These are phyloP conservation scores for Naganishia vaughanmartiniae DNA, from an alignment of 768 basidiomycete genomes.

Conservation along the genomic window DNA sequence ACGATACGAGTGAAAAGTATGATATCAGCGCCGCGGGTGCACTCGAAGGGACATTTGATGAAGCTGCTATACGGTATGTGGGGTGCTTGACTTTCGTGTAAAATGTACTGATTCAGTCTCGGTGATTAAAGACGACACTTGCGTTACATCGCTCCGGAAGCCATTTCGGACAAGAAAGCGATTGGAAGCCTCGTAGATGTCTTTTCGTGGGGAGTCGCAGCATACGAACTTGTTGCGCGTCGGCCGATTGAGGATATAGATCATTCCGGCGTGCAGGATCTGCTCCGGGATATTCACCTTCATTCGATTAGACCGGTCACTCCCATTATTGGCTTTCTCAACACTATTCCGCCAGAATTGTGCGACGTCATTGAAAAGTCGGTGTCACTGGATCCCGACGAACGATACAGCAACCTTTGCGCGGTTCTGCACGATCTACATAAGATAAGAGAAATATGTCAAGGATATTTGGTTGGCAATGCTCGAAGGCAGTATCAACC, in stretches of 20 bases:
- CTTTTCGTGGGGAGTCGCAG: constrained; percentile 42
- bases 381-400: constrained; percentile 36
- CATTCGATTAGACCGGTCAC: constrained; percentile 32
- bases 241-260: constrained; percentile 34
- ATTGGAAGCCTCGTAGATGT: constrained; percentile 34
- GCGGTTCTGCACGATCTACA: constrained; percentile 42
- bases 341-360: constrained; percentile 33
- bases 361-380: constrained; percentile 42
- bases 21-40: background rate
- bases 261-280: constrained; percentile 30
- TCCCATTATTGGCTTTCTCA: constrained; percentile 22
- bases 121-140: constrained; percentile 26
- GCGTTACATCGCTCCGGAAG: constrained; percentile 40
- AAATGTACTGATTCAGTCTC: background rate
- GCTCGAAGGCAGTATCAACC: constrained; percentile 22
- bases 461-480: constrained; percentile 23
- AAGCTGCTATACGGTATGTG: constrained; percentile 17
- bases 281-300: constrained; percentile 40
- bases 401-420: constrained; percentile 41
- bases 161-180: constrained; percentile 26
- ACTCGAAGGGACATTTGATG: constrained; percentile 22
- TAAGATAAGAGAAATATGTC: constrained; percentile 33
- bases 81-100: too few species aligned
- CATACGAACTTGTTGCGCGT: constrained; percentile 43
- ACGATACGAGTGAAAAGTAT: background rate